Evolutionary conservation across 2,329 filamentous ascomycete genomes (phyloP).

Genomic region (Leptographium lundbergii): DNA sequence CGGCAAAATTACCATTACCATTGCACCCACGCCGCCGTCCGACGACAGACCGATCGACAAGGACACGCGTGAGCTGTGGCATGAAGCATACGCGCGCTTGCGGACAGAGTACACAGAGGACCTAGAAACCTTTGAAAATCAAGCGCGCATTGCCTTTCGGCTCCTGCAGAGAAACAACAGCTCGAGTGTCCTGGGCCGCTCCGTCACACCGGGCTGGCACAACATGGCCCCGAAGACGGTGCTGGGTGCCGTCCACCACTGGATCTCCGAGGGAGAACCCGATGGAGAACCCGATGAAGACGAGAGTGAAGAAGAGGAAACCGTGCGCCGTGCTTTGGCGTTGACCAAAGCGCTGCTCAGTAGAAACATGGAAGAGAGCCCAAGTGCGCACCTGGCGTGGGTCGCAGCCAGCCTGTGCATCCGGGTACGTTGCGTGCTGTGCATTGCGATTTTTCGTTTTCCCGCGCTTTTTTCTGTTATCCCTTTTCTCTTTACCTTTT

Average conservation of each 20-base stretch:
- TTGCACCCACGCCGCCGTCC: neutral
- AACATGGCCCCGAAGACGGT: neutral
- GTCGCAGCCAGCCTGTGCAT: slow-evolving; percentile 1
- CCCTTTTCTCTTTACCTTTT: no score
- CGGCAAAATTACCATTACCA: slow-evolving; percentile 5
- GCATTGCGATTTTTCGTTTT: neutral
- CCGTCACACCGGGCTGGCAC: slow-evolving; percentile 1
- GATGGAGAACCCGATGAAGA: neutral
- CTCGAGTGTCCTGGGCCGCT: slow-evolving; percentile 1
- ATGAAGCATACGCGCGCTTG: neutral
- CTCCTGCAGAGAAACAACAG: slow-evolving; percentile 1
- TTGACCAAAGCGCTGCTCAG: slow-evolving; percentile 1
- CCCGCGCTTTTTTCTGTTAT: no score
- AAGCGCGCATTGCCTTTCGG: neutral
- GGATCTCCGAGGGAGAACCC: neutral
- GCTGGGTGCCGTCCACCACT: neutral
- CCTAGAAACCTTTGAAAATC: neutral
- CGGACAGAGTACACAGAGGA: neutral
- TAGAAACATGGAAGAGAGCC: slow-evolving; percentile 1
- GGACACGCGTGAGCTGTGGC: slow-evolving; percentile 1
- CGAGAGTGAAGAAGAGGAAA: neutral
- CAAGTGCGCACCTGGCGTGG: slow-evolving; percentile 3
- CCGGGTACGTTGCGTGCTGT: neutral
- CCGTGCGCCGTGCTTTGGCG: neutral
- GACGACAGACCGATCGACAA: neutral